These are phyloP conservation scores for Auriscalpium microsporum DNA, from an alignment of 768 basidiomycete genomes.

Conservation along the genomic window DNA sequence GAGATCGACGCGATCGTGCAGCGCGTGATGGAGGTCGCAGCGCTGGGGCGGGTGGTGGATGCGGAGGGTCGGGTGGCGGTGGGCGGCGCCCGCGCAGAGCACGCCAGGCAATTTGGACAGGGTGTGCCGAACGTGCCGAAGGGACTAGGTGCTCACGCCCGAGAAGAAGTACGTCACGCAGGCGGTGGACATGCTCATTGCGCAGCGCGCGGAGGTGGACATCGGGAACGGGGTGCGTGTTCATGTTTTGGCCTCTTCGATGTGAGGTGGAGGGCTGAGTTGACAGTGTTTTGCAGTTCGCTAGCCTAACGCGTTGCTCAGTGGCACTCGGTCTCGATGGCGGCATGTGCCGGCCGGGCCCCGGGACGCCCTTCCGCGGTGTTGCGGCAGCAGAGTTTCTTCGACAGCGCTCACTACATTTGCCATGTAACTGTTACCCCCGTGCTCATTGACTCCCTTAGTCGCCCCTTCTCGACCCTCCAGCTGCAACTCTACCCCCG, in stretches of 20 bases:
- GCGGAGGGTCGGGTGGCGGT: too few relatives aligned
- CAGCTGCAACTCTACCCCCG: too few relatives aligned
- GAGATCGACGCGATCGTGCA: constrained; percentile 31
- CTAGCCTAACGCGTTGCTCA: constrained; percentile 12
- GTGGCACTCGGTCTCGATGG: too few relatives aligned
- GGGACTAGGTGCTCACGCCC: constrained; percentile 32
- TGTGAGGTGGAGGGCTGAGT: too few relatives aligned
- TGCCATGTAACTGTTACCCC: too few relatives aligned
- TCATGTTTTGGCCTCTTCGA: background rate
- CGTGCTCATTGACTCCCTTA: too few relatives aligned
- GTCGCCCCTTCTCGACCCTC: too few relatives aligned
- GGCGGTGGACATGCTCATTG: constrained; percentile 43
- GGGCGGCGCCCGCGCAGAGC: background rate
- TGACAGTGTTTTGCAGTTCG: constrained; percentile 2
- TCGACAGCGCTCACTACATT: too few relatives aligned
- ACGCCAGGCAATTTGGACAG: constrained; percentile 22
- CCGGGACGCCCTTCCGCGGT: too few relatives aligned
- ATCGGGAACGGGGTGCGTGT: constrained; percentile 42
- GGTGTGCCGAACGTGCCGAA: constrained; percentile 37
- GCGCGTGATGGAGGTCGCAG: constrained; percentile 27
- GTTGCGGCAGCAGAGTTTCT: too few relatives aligned
- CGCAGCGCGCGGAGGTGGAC: constrained; percentile 37
- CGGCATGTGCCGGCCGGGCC: too few relatives aligned
- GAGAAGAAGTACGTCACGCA: constrained; percentile 38
- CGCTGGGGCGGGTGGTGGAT: too few relatives aligned